These are phyloP conservation scores for Nectriaceae sp. DNA, from an alignment of 2,329 filamentous ascomycete genomes.

Conservation along the genomic window DNA sequence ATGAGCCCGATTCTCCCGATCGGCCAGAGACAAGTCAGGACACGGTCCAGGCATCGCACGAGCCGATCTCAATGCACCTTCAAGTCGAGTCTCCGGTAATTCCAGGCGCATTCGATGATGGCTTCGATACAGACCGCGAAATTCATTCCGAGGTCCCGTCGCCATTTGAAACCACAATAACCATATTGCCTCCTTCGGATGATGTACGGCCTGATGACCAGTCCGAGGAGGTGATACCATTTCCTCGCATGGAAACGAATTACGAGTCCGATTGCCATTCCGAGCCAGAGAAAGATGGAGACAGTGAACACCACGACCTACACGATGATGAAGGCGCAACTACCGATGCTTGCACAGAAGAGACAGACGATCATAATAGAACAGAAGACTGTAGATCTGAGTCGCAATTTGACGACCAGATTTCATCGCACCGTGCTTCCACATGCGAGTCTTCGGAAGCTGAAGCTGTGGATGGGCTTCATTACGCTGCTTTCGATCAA, in stretches of 20 bases:
- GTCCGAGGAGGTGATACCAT: slow-evolving; percentile 29
- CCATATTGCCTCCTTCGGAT: slow-evolving; percentile 47
- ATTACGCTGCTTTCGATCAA: slow-evolving; percentile 19
- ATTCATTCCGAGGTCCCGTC: slow-evolving; percentile 15
- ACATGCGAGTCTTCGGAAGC: slow-evolving; percentile 43
- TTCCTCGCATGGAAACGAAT: slow-evolving; percentile 36
- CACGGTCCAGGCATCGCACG: slow-evolving; percentile 21
- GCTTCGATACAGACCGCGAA: slow-evolving; percentile 37
- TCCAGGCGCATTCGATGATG: slow-evolving; percentile 36
- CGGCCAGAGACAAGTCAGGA: slow-evolving; percentile 8
- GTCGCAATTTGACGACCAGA: slow-evolving; percentile 29
- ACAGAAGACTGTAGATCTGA: slow-evolving; percentile 30
- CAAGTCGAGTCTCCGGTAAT: slow-evolving; percentile 16
- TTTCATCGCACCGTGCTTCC: slow-evolving; percentile 39
- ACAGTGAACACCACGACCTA: slow-evolving; percentile 22
- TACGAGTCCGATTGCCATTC: slow-evolving; percentile 43
- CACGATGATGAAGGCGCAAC: slow-evolving; percentile 34
- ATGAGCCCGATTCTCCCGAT: slow-evolving; percentile 38
- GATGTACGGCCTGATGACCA: slow-evolving; percentile 13
- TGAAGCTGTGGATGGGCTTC: slow-evolving; percentile 27
- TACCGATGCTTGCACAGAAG: slow-evolving; percentile 40
- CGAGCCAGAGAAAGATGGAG: slow-evolving; percentile 33
- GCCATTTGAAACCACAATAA: slow-evolving; percentile 47
- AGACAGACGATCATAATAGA: slow-evolving; percentile 34
- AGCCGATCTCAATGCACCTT: slow-evolving; percentile 10